Conservation (phyloP, 345 rosid species). For the Hypericum perforatum region DNA sequence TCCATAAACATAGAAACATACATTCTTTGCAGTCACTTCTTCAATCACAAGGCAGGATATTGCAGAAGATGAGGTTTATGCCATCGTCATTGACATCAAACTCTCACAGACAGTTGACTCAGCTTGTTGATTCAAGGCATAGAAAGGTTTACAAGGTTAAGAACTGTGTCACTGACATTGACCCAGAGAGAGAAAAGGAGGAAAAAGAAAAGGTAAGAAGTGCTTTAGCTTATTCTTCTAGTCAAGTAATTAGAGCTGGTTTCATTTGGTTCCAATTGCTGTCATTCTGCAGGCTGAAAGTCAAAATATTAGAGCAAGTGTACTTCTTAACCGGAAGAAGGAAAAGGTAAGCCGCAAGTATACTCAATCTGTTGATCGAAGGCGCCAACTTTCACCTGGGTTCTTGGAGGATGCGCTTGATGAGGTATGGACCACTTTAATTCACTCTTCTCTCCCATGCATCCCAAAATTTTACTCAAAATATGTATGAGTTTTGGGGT, state of each 20-base stretch:
- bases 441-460: not conserved
- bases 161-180: constrained; percentile 94
- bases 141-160: constrained; percentile 82
- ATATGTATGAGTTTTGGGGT: too few species aligned
- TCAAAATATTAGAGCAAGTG: constrained; percentile 85
- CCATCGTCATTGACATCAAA: constrained; percentile 90
- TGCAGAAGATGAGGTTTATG: constrained; percentile 90
- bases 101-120: constrained; percentile 86
- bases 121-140: constrained; percentile 89
- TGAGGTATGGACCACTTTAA: constrained; percentile 43
- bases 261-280: constrained; percentile 3
- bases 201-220: constrained; percentile 78
- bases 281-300: constrained; percentile 60
- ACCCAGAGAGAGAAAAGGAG: constrained; percentile 98
- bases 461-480: not conserved
- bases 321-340: constrained; percentile 74
- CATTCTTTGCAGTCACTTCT: constrained; percentile 71
- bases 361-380: constrained; percentile 53
- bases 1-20: not conserved
- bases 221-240: constrained; percentile 10
- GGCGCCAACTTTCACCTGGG: constrained; percentile 83
- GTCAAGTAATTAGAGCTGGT: not conserved
- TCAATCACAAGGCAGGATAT: constrained; percentile 95
- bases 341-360: constrained; percentile 87
- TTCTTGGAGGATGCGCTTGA: constrained; percentile 94